Conservation (phyloP, 169 alveolate genomes). For the Eimeria necatrix region DNA sequence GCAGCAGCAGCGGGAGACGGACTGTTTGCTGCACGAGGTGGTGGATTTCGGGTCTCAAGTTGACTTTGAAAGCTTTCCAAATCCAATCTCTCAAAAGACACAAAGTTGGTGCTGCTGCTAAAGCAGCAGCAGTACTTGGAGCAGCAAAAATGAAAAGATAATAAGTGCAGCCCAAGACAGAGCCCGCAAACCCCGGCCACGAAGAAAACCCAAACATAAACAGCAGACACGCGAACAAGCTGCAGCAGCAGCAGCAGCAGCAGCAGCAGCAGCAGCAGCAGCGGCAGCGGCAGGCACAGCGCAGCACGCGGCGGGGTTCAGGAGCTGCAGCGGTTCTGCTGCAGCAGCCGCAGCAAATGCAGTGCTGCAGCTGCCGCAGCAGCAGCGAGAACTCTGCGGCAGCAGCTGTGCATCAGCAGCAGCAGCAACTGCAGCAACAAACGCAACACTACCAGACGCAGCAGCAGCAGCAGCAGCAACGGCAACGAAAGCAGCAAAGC, state of each 20-base stretch:
- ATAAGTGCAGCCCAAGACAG: constrained; percentile 19
- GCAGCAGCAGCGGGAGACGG: background rate
- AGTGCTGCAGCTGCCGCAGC: no score
- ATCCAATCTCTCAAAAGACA: constrained; percentile 66
- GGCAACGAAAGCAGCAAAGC: constrained; percentile 8
- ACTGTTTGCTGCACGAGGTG: constrained; percentile 65
- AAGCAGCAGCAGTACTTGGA: background rate
- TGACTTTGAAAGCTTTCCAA: constrained; percentile 42
- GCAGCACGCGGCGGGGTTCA: no score
- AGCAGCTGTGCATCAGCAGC: constrained; percentile 29
- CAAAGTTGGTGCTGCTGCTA: constrained; percentile 22
- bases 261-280: background rate
- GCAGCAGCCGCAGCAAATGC: no score
- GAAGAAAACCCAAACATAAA: constrained; percentile 61
- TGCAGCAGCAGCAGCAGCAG: background rate
- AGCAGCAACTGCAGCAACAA: constrained; percentile 6
- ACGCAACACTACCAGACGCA: background rate
- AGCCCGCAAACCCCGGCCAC: constrained; percentile 67
- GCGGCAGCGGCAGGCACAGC: background rate
- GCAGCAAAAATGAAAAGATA: constrained; percentile 5
- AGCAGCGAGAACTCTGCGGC: no score
- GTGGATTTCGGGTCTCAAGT: constrained; percentile 24
- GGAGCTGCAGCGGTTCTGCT: no score
- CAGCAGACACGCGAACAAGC: constrained; percentile 55
- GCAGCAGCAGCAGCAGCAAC: constrained; percentile 35